Percentiles rank a stretch among this genome's conserved stretches.
phyloP scores from a whole-genome alignment of 2,329 filamentous ascomycete genomes.

The Cercospora sp. region DNA sequence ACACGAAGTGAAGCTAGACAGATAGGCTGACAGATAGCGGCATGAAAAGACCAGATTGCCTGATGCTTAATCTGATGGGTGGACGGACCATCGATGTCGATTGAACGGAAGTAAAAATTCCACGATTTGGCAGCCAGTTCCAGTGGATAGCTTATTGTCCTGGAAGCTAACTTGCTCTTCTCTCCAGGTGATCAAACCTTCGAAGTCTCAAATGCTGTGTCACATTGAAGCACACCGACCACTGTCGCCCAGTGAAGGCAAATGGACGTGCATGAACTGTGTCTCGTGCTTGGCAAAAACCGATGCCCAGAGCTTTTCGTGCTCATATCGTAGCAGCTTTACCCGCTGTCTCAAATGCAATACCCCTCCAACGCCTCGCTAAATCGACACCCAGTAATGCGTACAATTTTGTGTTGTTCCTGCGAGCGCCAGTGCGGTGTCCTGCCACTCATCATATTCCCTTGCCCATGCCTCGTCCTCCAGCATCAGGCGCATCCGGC shows the following conservation, averaged over 20 bases:
- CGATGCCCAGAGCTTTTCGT: background rate
- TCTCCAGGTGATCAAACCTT: background rate
- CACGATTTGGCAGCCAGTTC: background rate
- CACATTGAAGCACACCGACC: background rate
- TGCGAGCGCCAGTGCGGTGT: background rate
- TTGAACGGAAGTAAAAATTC: background rate
- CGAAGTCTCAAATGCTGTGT: background rate
- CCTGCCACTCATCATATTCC: slow-evolving; percentile 4
- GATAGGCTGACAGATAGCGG: background rate
- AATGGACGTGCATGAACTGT: background rate
- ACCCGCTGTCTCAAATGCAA: background rate
- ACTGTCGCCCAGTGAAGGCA: background rate
- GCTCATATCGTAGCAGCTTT: slow-evolving; percentile 4
- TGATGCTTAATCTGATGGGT: background rate
- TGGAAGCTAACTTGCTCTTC: background rate
- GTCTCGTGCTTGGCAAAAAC: background rate
- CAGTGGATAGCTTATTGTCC: background rate
- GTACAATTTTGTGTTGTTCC: background rate
- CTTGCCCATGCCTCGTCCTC: slow-evolving; percentile 19
- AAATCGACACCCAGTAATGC: slow-evolving; percentile 13
- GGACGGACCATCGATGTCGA: background rate
- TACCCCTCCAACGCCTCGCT: slow-evolving; percentile 24
- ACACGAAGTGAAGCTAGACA: background rate
- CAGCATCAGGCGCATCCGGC: slow-evolving; percentile 75
- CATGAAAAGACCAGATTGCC: background rate